phyloP scores from a whole-genome alignment of 371 early-diverging fungal genomes.

The Circinella umbellata region DNA sequence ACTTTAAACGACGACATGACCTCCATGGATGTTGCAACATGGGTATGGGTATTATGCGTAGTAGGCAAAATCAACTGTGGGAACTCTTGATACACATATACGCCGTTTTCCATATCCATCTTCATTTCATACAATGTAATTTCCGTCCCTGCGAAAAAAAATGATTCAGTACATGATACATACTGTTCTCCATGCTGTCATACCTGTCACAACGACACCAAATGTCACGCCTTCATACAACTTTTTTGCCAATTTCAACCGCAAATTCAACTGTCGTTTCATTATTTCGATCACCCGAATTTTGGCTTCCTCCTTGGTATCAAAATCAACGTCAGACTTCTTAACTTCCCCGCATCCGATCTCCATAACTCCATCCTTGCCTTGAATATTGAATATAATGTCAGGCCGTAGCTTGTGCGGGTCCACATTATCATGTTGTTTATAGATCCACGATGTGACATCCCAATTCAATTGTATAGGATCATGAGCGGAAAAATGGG shows the following conservation, averaged over 20 bases:
- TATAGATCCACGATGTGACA: slow-evolving; percentile 4
- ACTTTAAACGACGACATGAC: not conserved
- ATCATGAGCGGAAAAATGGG: slow-evolving; percentile 4
- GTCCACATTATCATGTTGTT: slow-evolving; percentile 3
- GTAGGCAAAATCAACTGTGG: not conserved
- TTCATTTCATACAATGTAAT: not conserved
- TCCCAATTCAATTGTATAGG: slow-evolving; percentile 4
- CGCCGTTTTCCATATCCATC: not conserved
- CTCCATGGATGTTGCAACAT: not conserved
- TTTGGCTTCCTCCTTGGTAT: slow-evolving; percentile 1
- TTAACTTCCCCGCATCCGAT: slow-evolving; percentile 2
- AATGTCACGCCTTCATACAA: slow-evolving; percentile 9
- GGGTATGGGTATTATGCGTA: not conserved
- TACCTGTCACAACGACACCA: slow-evolving; percentile 6
- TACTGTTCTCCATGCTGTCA: slow-evolving; percentile 8
- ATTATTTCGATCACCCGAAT: slow-evolving; percentile 7
- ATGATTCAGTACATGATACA: too few relatives aligned
- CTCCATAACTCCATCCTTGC: not conserved
- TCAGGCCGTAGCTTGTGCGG: slow-evolving; percentile 1
- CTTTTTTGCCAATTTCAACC: slow-evolving; percentile 9
- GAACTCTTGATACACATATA: not conserved
- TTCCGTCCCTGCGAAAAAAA: too few relatives aligned
- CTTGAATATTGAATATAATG: slow-evolving; percentile 3
- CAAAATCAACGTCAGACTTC: not conserved
- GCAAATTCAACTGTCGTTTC: slow-evolving; percentile 6